Evolutionary conservation across 176 grass and related monocot genomes (phyloP), one percentile per base, ranked within the genome.

Genomic region (Aegilops sharonensis): DNA sequence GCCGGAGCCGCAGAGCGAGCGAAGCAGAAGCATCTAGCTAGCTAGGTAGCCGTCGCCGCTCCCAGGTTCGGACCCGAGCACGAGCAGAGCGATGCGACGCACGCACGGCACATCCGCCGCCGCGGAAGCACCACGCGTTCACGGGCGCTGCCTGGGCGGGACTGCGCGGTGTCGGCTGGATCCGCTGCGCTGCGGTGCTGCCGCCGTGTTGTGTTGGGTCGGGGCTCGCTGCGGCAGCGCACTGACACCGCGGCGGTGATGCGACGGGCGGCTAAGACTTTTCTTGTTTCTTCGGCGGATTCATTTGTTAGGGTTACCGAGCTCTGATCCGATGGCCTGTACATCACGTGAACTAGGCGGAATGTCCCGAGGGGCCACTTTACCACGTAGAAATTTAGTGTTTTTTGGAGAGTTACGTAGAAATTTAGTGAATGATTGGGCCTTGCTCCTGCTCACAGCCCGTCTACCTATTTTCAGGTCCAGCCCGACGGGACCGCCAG

Each of bases 201-300:
- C 78, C 62, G 25, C 71, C 71, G 71, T 27, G 32, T 20, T 69
- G 67, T 40, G 78, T 66, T 81, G 78, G 40, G 78, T 81, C 62
- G 78, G 78, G 42, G 62, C 25, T 66, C 35, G 24, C 24, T 1
- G 40, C 39, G 62, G 78, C 78, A 40, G 21, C 59, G 9, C 2
- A 20, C 68, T 72, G 68, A 74, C 40, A 45, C n/a, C 64, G 25
- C 25, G 23, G 72, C 72, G 6, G 72, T 75, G 72, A 75, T 1
- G 72, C 72, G 72, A 75, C 71, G 39, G 11, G 8, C 32, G 67
- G 64, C 64, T 70, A 21, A 54, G 50, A 54, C 50, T 54, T 54
- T 54, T 54, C 50, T 54, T 17, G 50, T 54, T 54, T 54, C 5
- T 54, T 54, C 14, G 48, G 14, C 48, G 48, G 48, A 17, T 52